phyloP scores from a whole-genome alignment of 345 rosid species.

The Eucalyptus tenuipes region DNA sequence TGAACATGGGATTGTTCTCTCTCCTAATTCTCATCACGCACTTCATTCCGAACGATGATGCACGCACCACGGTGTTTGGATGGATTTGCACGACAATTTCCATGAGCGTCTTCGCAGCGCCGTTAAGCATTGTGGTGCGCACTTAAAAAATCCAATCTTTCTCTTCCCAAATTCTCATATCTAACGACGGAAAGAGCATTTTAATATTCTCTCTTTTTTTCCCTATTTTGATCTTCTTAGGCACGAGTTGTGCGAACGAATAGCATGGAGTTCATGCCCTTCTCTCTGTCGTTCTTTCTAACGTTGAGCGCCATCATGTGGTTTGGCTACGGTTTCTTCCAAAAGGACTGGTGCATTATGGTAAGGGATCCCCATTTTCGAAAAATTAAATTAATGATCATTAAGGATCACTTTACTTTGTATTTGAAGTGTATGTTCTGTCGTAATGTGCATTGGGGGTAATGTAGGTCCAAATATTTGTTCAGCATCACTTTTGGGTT shows the following conservation, averaged over 20 bases:
- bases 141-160: neutral
- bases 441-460: neutral
- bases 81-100: slow-evolving; percentile 74
- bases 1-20: slow-evolving; percentile 54
- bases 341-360: slow-evolving; percentile 50
- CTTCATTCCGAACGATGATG: slow-evolving; percentile 1
- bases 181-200: neutral
- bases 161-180: neutral
- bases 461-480: too few relatives aligned
- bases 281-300: slow-evolving; percentile 65
- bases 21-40: slow-evolving; percentile 26
- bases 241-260: slow-evolving; percentile 58
- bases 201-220: neutral
- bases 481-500: too few relatives aligned
- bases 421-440: neutral
- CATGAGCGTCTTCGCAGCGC: slow-evolving; percentile 71
- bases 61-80: slow-evolving; percentile 41
- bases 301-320: slow-evolving; percentile 73
- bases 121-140: slow-evolving; percentile 59
- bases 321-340: slow-evolving; percentile 66
- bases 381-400: neutral
- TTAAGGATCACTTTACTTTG: neutral
- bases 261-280: slow-evolving; percentile 95
- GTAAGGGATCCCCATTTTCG: slow-evolving; percentile 23
- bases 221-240: neutral